Conservation (phyloP, 306 rosid species). For the Fagus sylvatica region DNA sequence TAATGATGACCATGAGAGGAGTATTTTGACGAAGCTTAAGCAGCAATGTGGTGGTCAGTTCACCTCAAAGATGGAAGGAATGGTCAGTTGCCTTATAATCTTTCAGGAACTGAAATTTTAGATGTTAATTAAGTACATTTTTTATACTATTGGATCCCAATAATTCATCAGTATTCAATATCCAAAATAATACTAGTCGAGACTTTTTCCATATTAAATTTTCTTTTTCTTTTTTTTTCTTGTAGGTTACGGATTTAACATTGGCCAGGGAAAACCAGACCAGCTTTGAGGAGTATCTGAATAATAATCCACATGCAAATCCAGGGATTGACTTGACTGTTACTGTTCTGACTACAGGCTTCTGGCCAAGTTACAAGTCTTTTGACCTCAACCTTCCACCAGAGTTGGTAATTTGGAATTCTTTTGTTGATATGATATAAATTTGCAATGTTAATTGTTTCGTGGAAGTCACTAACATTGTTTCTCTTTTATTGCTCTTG, state of each 20-base stretch:
- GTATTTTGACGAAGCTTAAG: constrained; percentile 66
- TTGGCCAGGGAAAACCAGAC: constrained; percentile 72
- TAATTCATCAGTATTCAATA: neutral
- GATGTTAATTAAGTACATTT: neutral
- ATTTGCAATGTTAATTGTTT: neutral
- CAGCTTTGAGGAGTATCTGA: constrained; percentile 68
- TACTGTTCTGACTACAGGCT: constrained; percentile 78
- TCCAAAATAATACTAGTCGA: neutral
- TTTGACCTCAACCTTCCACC: constrained; percentile 73
- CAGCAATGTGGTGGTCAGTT: constrained; percentile 86
- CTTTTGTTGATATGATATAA: constrained; percentile 1
- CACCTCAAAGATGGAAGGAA: constrained; percentile 96
- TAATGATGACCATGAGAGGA: constrained; percentile 72
- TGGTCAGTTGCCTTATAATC: constrained; percentile 50
- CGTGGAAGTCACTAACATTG: neutral
- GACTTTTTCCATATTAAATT: neutral
- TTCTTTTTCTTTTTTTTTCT: neutral
- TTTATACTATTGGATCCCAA: neutral
- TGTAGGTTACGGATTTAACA: constrained; percentile 70
- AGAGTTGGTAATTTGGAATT: constrained; percentile 65
- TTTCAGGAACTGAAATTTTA: neutral
- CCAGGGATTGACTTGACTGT: constrained; percentile 82
- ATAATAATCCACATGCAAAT: constrained; percentile 35
- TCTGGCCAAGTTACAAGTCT: constrained; percentile 92
- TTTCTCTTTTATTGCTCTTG: neutral